Base-by-base conservation (phyloP, 169 alveolate genomes). In the Babesia caballi region DNA sequence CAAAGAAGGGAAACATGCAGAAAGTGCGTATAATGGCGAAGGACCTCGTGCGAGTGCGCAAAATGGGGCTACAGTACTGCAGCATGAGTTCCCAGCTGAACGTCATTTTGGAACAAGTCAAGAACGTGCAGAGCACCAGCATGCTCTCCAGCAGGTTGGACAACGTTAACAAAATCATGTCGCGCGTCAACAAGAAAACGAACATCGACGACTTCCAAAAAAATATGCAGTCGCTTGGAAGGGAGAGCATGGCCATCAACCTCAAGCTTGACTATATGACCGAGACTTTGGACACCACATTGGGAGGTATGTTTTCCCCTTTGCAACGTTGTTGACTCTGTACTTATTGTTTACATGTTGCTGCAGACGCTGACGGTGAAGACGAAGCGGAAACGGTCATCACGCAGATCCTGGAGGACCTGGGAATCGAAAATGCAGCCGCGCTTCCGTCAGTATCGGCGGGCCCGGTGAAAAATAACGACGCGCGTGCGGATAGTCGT, bases 341-440 rank as follows among this genome's bases (percentile, higher is more conserved):
- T 46, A 33, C 23, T 50, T 19, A 7, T 8, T 19, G 2, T 35
- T 36, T 27, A 23, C 19, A 27, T 19, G 3, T 5, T 32, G 3
- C 6, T 42, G 23, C 66, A 77, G 85, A 77, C 30, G 72, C 32
- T 7, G 85, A 77, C n/a, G 35, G 68, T 53, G 50, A 33, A 9
- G 63, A 54, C 12, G 82, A 75, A 56, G 85, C 66, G 60, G 85
- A 77, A 23, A 44, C 17, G 82, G 53, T 66, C 49, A 71, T 77
- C 4, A 30, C 66, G 7, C 78, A 66, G 49, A n/a, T 77, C 8
- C 66, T 77, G 21, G 80, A 77, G 67, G 85, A 77, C 21, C 57
- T 77, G 49, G 85, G 85, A 42, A 59, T 77, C 14, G 85, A 68
- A 9, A 58, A 56, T 17, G 30, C 65, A 5, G 85, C 66, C n/a